Conservation (phyloP, 352 stramenopile genomes). For the Thraustotheca clavata region DNA sequence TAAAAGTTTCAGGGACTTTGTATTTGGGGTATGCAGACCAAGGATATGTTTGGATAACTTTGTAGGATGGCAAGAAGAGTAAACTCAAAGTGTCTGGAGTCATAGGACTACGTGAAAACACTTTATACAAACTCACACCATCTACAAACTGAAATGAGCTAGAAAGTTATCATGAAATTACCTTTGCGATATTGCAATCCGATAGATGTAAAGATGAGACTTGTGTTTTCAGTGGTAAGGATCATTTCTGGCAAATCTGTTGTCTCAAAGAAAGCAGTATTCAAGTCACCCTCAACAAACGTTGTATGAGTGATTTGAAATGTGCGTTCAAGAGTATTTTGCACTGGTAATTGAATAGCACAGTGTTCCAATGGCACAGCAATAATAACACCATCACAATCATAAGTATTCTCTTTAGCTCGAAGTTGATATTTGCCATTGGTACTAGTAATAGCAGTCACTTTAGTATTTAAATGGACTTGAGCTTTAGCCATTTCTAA, state of each 20-base stretch:
- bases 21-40: conserved; percentile 25
- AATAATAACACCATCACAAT: conserved; percentile 15
- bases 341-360: conserved; percentile 11
- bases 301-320: conserved; percentile 22
- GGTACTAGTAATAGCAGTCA: not conserved
- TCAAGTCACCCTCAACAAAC: conserved; percentile 20
- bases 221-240: conserved; percentile 6
- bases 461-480: conserved; percentile 11
- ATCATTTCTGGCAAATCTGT: conserved; percentile 7
- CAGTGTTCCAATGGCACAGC: conserved; percentile 18
- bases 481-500: not conserved
- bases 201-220: conserved; percentile 16
- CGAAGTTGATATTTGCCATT: not conserved
- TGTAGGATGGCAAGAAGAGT: conserved; percentile 1
- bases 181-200: conserved; percentile 17
- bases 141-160: not conserved
- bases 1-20: conserved; percentile 2
- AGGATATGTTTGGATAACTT: not conserved
- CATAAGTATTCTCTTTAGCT: no score
- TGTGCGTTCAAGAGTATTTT: not conserved
- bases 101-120: conserved; percentile 14
- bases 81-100: not conserved
- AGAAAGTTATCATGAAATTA: not conserved
- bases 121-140: conserved; percentile 18
- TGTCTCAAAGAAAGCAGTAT: not conserved